Conservation (phyloP, 306 rosid species). For the Trifolium subterraneum region DNA sequence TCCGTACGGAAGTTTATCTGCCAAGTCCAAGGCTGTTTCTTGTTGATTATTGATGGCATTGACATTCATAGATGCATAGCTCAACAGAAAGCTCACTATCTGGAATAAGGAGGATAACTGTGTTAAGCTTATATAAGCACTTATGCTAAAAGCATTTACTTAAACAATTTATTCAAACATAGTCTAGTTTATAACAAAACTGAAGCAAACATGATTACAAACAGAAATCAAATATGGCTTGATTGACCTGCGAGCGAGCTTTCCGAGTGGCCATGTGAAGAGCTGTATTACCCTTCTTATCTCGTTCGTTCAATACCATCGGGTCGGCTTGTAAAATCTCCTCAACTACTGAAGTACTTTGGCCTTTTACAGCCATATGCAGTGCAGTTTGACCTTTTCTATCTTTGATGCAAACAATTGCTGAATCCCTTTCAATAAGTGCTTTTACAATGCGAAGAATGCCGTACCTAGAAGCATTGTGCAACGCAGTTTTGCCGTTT, state of each 20-base stretch:
- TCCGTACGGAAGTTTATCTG: conserved; percentile 77
- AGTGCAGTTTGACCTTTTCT: conserved; percentile 93
- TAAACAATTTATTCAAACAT: too few species aligned
- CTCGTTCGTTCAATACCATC: conserved; percentile 69
- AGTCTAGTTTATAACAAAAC: conserved; percentile 22
- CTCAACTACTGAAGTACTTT: conserved; percentile 62
- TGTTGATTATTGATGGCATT: conserved; percentile 76
- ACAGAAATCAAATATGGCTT: background rate
- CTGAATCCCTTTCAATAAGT: conserved; percentile 65
- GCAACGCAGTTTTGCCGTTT: conserved; percentile 94
- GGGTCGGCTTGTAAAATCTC: conserved; percentile 69
- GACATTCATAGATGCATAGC: conserved; percentile 56
- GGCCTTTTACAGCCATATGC: conserved; percentile 97
- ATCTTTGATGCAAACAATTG: conserved; percentile 76
- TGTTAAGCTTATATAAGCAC: conserved; percentile 16
- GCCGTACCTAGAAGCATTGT: conserved; percentile 82
- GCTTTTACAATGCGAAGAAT: conserved; percentile 58
- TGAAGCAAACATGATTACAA: conserved; percentile 28
- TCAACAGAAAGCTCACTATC: conserved; percentile 67
- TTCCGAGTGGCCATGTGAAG: conserved; percentile 92
- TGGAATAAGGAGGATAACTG: conserved; percentile 46
- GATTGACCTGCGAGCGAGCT: conserved; percentile 75
- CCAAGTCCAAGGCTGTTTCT: conserved; percentile 91
- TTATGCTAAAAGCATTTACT: too few species aligned
- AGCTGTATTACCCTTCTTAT: conserved; percentile 92